These are phyloP conservation scores for Silene vulgaris DNA, from an alignment of 179 eudicot species.

Conservation along the genomic window DNA sequence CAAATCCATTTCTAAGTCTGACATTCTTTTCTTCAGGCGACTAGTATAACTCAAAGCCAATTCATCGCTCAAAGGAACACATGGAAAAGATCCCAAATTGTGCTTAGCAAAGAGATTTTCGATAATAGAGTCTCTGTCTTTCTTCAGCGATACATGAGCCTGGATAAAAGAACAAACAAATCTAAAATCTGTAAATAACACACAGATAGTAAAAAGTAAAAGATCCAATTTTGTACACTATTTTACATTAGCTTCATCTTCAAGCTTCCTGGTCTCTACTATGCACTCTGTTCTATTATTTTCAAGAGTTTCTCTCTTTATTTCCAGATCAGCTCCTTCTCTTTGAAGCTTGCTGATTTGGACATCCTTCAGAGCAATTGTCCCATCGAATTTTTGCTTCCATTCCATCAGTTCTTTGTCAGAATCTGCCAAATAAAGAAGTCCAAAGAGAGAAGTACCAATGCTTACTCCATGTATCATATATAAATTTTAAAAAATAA, in stretches of 20 bases:
- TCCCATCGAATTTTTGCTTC: slow-evolving; percentile 65
- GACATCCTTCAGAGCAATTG: slow-evolving; percentile 41
- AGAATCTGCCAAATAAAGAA: slow-evolving; percentile 46
- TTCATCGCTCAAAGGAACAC: slow-evolving; percentile 57
- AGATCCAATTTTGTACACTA: slow-evolving; percentile 17
- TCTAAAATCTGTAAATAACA: slow-evolving; percentile 17
- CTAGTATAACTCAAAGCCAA: slow-evolving; percentile 47
- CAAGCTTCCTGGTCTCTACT: slow-evolving; percentile 67
- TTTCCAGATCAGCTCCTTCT: slow-evolving; percentile 51
- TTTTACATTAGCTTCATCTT: slow-evolving; percentile 67
- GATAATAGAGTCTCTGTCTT: slow-evolving; percentile 65
- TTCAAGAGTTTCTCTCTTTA: slow-evolving; percentile 29
- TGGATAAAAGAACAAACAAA: slow-evolving; percentile 33
- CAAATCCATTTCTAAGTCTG: slow-evolving; percentile 57
- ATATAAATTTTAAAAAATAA: background rate
- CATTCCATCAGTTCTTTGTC: slow-evolving; percentile 76
- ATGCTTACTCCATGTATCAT: background rate
- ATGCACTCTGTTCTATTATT: slow-evolving; percentile 29
- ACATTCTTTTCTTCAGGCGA: slow-evolving; percentile 49
- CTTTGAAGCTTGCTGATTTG: slow-evolving; percentile 55
- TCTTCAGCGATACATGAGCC: slow-evolving; percentile 55
- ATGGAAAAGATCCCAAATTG: slow-evolving; percentile 63
- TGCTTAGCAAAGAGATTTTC: slow-evolving; percentile 51
- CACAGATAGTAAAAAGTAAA: slow-evolving; percentile 8
- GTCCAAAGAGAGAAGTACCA: slow-evolving; percentile 5